Evolutionary conservation across 163 green algal genomes (phyloP).

Genomic region (Scenedesmus sp.): DNA sequence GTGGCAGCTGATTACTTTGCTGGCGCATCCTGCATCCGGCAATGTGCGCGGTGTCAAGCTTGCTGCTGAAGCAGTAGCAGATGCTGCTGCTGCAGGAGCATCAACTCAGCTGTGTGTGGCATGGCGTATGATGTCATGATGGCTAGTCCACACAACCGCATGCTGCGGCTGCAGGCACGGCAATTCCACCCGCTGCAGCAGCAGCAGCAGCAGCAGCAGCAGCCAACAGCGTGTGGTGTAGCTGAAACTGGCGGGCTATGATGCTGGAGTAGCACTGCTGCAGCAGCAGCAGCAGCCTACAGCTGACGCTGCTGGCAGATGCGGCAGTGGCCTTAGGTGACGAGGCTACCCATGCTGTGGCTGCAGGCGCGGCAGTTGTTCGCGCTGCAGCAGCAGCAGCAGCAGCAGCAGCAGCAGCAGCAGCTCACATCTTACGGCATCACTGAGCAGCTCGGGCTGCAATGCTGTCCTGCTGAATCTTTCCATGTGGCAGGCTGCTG

Average conservation of each 20-base stretch:
- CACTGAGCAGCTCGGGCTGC: too few relatives aligned
- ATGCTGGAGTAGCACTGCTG: neutral
- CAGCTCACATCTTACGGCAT: too few relatives aligned
- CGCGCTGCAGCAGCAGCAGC: neutral
- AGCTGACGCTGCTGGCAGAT: neutral
- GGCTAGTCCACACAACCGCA: neutral
- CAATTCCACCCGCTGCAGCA: conserved; percentile 15
- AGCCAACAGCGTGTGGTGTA: neutral
- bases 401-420: conserved; percentile 8
- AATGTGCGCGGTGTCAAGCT: neutral
- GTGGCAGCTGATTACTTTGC: neutral
- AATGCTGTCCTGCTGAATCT: too few relatives aligned
- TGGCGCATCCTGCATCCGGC: neutral
- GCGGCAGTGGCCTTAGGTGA: too few relatives aligned
- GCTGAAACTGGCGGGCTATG: neutral
- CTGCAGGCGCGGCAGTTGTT: neutral
- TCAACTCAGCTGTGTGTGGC: neutral
- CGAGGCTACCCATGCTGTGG: neutral
- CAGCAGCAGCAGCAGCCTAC: neutral
- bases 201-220: neutral
- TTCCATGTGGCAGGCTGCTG: too few relatives aligned
- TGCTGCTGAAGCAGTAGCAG: neutral
- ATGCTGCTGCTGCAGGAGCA: neutral
- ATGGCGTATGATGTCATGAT: conserved; percentile 20
- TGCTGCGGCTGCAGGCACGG: conserved; percentile 19